Conservation (phyloP, 768 basidiomycete genomes). For the Leucosporidium scottii region DNA sequence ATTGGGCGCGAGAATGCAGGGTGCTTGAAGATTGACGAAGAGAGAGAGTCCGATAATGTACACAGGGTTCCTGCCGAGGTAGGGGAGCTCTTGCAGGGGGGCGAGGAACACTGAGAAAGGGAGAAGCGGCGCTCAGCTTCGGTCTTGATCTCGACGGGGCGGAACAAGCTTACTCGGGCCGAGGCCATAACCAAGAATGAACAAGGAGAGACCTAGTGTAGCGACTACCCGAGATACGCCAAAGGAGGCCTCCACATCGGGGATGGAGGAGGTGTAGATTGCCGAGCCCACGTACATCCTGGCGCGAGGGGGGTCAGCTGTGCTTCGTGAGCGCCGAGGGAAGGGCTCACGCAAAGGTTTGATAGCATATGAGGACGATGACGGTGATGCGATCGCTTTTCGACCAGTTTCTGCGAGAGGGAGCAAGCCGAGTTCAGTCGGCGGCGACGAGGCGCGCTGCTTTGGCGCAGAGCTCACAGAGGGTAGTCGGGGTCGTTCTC, state of each 20-base stretch:
- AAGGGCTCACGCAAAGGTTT: constrained; percentile 26
- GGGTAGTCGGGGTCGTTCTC: constrained; percentile 23
- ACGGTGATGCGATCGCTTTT: constrained; percentile 9
- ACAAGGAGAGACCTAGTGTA: constrained; percentile 39
- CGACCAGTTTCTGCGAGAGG: constrained; percentile 18
- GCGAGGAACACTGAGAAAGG: constrained; percentile 26
- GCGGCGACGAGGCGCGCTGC: no score
- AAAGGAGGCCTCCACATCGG: constrained; percentile 31
- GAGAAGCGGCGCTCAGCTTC: no score
- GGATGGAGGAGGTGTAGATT: constrained; percentile 14
- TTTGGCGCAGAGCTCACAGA: not conserved
- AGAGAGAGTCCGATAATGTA: constrained; percentile 43
- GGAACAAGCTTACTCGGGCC: constrained; percentile 33
- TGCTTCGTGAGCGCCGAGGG: constrained; percentile 34
- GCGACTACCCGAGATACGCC: constrained; percentile 23
- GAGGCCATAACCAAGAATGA: constrained; percentile 40
- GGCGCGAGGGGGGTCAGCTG: no score
- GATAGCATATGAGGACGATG: constrained; percentile 7
- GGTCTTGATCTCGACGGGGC: no score
- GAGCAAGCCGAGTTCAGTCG: not conserved
- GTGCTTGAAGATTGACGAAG: constrained; percentile 42
- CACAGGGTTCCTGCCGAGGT: constrained; percentile 42
- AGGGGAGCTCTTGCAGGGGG: constrained; percentile 41
- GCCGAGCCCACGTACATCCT: constrained; percentile 36
- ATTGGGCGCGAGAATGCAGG: constrained; percentile 12